phyloP scores from a whole-genome alignment of 768 basidiomycete genomes.

The Auriscalpium vulgare region DNA sequence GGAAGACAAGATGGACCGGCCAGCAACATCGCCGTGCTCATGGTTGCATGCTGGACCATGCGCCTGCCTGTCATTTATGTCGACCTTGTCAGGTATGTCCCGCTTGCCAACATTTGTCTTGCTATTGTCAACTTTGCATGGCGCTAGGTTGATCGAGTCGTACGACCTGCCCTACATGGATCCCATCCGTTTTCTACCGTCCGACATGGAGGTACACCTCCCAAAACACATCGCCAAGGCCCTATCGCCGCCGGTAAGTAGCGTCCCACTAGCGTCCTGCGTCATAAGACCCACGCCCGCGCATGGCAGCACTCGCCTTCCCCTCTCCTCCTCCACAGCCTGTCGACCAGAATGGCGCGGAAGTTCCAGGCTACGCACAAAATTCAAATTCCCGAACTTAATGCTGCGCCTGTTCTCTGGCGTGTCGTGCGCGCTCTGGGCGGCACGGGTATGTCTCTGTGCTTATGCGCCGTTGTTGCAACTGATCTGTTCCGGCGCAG shows the following conservation, averaged over 20 bases:
- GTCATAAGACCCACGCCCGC: not conserved
- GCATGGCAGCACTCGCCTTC: constrained; percentile 48
- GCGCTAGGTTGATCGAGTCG: constrained; percentile 59
- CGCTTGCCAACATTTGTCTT: not conserved
- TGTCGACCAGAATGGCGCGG: constrained; percentile 55
- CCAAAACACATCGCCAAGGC: constrained; percentile 61
- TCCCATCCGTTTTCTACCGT: constrained; percentile 52
- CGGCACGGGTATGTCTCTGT: constrained; percentile 56
- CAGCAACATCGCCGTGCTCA: constrained; percentile 57
- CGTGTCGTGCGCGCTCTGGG: constrained; percentile 56
- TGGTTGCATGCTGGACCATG: constrained; percentile 73
- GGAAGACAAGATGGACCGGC: constrained; percentile 31
- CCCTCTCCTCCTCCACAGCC: constrained; percentile 46
- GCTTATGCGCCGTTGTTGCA: constrained; percentile 12
- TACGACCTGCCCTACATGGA: constrained; percentile 81
- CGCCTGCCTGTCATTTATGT: constrained; percentile 68
- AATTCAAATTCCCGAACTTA: constrained; percentile 63
- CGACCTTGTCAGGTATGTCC: constrained; percentile 63
- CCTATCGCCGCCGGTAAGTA: constrained; percentile 62
- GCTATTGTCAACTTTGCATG: not conserved
- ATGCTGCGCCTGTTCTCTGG: constrained; percentile 75
- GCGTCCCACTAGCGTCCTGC: constrained; percentile 1
- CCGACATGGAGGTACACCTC: constrained; percentile 56
- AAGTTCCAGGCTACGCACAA: constrained; percentile 45
- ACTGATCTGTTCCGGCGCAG: constrained; percentile 27